phyloP scores from a whole-genome alignment of 2,329 filamentous ascomycete genomes.

The Cercospora sp. region DNA sequence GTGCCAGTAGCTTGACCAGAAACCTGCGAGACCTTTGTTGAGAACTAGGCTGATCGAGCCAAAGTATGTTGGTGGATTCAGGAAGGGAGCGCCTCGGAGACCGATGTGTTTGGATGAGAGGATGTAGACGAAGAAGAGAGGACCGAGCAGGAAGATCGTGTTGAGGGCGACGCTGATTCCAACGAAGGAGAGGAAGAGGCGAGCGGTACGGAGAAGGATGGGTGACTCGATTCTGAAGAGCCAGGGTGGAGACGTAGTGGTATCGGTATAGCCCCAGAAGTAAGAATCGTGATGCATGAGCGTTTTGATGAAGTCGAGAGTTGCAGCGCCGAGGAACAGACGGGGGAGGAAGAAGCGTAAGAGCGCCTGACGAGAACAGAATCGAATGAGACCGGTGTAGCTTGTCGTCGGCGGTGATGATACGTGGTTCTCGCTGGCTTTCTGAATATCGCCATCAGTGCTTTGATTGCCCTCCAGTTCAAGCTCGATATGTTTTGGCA shows the following conservation, averaged over 20 bases:
- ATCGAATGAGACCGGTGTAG: conserved; percentile 42
- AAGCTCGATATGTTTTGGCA: conserved; percentile 39
- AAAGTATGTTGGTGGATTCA: conserved; percentile 59
- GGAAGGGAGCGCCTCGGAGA: conserved; percentile 59
- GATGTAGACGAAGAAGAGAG: conserved; percentile 60
- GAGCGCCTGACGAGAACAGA: conserved; percentile 39
- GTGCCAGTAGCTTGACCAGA: conserved; percentile 89
- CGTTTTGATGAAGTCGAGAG: conserved; percentile 69
- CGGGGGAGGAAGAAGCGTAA: conserved; percentile 40
- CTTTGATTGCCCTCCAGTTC: conserved; percentile 39
- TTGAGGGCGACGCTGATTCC: conserved; percentile 63
- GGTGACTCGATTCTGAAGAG: conserved; percentile 48
- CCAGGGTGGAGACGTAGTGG: conserved; percentile 44
- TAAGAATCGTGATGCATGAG: conserved; percentile 75
- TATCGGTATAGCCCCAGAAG: conserved; percentile 56
- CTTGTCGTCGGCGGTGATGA: conserved; percentile 14
- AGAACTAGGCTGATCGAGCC: conserved; percentile 56
- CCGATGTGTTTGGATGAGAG: conserved; percentile 62
- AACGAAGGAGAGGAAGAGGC: conserved; percentile 57
- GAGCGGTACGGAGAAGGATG: conserved; percentile 55
- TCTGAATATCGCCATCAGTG: conserved; percentile 21
- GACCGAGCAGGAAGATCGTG: conserved; percentile 60
- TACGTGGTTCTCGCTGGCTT: conserved; percentile 9
- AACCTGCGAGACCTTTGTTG: conserved; percentile 72
- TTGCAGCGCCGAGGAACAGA: conserved; percentile 61